A percentile compares a stretch with the other conserved stretches of the same genome.
Evolutionary conservation across 2,329 filamentous ascomycete genomes (phyloP).

Genomic region (Microcera coccophila): DNA sequence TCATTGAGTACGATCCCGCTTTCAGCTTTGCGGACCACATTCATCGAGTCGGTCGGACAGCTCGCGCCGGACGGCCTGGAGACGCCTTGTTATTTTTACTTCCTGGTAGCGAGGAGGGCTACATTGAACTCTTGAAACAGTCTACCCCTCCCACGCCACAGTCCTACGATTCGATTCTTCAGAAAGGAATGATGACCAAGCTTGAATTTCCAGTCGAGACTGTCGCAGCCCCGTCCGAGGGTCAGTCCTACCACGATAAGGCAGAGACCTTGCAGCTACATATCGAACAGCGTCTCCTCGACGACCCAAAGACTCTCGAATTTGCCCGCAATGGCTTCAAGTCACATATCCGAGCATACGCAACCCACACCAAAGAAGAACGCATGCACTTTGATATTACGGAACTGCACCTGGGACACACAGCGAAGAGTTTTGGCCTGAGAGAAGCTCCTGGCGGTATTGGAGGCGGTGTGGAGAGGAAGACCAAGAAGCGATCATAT

Average conservation of each 20-base stretch:
- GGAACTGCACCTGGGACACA: slow-evolving; percentile 82
- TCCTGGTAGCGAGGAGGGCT: slow-evolving; percentile 88
- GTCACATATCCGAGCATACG: slow-evolving; percentile 89
- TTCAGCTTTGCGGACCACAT: slow-evolving; percentile 92
- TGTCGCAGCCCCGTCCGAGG: slow-evolving; percentile 44
- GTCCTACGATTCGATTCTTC: slow-evolving; percentile 52
- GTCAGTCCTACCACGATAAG: slow-evolving; percentile 44
- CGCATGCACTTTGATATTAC: slow-evolving; percentile 87
- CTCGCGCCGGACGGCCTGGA: slow-evolving; percentile 83
- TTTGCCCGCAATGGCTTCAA: slow-evolving; percentile 82
- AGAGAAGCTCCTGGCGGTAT: slow-evolving; percentile 86
- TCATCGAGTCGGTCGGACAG: slow-evolving; percentile 90
- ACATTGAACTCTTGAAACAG: slow-evolving; percentile 66
- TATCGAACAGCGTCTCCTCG: slow-evolving; percentile 55
- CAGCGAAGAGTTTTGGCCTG: slow-evolving; percentile 89
- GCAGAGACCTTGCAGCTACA: slow-evolving; percentile 58
- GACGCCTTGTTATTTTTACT: slow-evolving; percentile 85
- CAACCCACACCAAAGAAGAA: slow-evolving; percentile 85
- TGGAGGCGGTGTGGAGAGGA: slow-evolving; percentile 51
- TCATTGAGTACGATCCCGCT: slow-evolving; percentile 93
- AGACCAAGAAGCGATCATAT: slow-evolving; percentile 42
- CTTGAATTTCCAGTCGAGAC: slow-evolving; percentile 70
- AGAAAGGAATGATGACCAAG: slow-evolving; percentile 61
- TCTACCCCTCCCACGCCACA: slow-evolving; percentile 47
- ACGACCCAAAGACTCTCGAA: slow-evolving; percentile 67